A percentile compares a stretch with the other conserved stretches of the same genome.
Conservation (phyloP, 345 rosid species). For the Arabis hirsuta region DNA sequence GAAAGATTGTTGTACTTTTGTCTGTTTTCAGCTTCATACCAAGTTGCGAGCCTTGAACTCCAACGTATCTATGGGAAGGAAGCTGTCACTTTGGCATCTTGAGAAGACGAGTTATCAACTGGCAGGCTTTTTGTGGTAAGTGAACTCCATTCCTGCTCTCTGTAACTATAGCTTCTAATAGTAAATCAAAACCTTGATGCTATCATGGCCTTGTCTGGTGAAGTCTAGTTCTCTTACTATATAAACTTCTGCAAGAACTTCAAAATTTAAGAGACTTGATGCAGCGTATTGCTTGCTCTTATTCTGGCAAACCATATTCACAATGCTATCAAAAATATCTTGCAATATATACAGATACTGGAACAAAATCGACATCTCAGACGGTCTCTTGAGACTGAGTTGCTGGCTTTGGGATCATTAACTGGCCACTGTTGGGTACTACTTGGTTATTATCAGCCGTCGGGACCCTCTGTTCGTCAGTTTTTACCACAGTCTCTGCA, state of each 20-base stretch:
- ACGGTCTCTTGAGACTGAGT: slow-evolving; percentile 30
- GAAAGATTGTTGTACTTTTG: slow-evolving; percentile 17
- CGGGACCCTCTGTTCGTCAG: slow-evolving; percentile 24
- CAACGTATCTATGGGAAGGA: slow-evolving; percentile 87
- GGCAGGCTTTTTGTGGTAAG: slow-evolving; percentile 26
- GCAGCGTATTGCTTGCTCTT: slow-evolving; percentile 27
- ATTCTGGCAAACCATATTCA: slow-evolving; percentile 37
- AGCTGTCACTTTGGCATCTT: slow-evolving; percentile 42
- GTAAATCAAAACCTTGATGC: slow-evolving; percentile 27
- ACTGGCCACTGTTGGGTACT: neutral
- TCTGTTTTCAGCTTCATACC: slow-evolving; percentile 69
- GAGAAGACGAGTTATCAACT: slow-evolving; percentile 33
- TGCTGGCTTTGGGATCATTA: slow-evolving; percentile 20
- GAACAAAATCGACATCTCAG: slow-evolving; percentile 32
- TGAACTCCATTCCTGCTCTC: slow-evolving; percentile 16
- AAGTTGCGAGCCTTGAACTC: slow-evolving; percentile 85
- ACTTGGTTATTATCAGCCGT: slow-evolving; percentile 26
- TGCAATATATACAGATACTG: slow-evolving; percentile 25
- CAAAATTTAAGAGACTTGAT: slow-evolving; percentile 45
- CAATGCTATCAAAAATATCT: slow-evolving; percentile 22
- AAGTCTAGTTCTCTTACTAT: slow-evolving; percentile 33
- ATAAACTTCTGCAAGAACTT: slow-evolving; percentile 18
- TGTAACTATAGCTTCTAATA: slow-evolving; percentile 23
- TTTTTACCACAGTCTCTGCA: slow-evolving; percentile 36
- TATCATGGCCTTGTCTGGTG: slow-evolving; percentile 23